Conservation (phyloP, 106 monocot genomes). For the Dendrobium officinale region DNA sequence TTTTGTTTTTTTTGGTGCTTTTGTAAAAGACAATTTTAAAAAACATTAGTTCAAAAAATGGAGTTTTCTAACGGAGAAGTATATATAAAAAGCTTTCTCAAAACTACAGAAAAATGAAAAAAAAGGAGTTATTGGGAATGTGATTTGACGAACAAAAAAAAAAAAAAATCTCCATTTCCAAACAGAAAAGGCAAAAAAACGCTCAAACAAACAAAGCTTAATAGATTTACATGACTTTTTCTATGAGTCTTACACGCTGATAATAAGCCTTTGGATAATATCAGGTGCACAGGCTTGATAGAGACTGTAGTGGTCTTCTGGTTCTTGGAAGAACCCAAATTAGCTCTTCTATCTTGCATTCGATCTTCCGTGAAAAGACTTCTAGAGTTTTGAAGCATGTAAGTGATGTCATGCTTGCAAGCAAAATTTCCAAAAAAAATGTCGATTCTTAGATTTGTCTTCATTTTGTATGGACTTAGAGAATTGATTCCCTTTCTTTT, state of each 20-base stretch:
- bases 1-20: too few relatives aligned
- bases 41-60: too few relatives aligned
- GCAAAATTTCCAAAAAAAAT: not conserved
- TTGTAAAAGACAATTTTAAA: too few relatives aligned
- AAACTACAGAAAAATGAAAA: too few relatives aligned
- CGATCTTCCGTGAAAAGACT: constrained; percentile 94
- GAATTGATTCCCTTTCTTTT: not conserved
- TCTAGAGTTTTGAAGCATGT: constrained; percentile 46
- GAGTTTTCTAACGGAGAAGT: too few relatives aligned
- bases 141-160: too few relatives aligned
- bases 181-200: too few relatives aligned
- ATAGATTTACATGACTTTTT: not conserved
- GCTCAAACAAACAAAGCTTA: too few relatives aligned
- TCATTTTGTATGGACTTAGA: constrained; percentile 1
- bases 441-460: not conserved
- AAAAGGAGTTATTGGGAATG: too few relatives aligned
- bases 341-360: constrained; percentile 82
- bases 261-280: constrained; percentile 1
- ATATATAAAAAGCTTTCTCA: too few relatives aligned
- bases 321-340: constrained; percentile 68
- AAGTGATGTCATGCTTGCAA: constrained; percentile 17
- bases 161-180: too few relatives aligned
- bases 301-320: constrained; percentile 88
- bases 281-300: constrained; percentile 94
- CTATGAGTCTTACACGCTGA: not conserved